phyloP scores from a whole-genome alignment of 371 early-diverging fungal genomes.

The Zychaea mexicana region DNA sequence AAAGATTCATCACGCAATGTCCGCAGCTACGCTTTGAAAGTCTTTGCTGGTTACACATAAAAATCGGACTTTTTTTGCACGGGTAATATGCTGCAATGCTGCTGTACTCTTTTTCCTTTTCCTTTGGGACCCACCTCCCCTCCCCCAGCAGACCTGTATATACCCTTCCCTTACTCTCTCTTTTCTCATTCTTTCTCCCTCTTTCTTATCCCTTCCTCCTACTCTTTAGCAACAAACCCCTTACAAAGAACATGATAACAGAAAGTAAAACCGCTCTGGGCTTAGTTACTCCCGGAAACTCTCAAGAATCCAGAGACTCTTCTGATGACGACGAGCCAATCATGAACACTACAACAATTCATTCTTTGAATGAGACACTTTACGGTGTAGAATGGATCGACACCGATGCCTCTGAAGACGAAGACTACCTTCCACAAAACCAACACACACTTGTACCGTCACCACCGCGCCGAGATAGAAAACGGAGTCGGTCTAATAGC shows the following conservation, averaged over 20 bases:
- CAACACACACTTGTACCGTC: constrained; percentile 14
- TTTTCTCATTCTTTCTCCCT: too few relatives aligned
- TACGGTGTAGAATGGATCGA: constrained; percentile 39
- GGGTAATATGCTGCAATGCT: too few relatives aligned
- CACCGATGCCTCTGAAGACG: constrained; percentile 45
- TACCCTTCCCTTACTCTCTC: too few relatives aligned
- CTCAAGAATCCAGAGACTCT: constrained; percentile 2
- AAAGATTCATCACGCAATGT: too few relatives aligned
- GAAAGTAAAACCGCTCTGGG: neutral
- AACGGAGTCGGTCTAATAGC: constrained; percentile 8
- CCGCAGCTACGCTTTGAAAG: too few relatives aligned
- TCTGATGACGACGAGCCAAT: neutral
- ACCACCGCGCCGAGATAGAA: constrained; percentile 13
- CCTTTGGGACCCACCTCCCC: too few relatives aligned
- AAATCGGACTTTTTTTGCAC: too few relatives aligned
- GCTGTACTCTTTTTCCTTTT: too few relatives aligned
- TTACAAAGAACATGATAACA: neutral
- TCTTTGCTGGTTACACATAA: too few relatives aligned
- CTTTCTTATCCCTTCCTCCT: too few relatives aligned
- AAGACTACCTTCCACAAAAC: constrained; percentile 42
- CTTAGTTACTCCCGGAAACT: constrained; percentile 8
- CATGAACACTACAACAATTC: neutral
- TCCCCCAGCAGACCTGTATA: too few relatives aligned
- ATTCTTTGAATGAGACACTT: neutral
- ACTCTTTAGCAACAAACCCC: too few relatives aligned